Evolutionary conservation across 2,329 filamentous ascomycete species (phyloP).

Genomic region (Trichoderma afroharzianum): DNA sequence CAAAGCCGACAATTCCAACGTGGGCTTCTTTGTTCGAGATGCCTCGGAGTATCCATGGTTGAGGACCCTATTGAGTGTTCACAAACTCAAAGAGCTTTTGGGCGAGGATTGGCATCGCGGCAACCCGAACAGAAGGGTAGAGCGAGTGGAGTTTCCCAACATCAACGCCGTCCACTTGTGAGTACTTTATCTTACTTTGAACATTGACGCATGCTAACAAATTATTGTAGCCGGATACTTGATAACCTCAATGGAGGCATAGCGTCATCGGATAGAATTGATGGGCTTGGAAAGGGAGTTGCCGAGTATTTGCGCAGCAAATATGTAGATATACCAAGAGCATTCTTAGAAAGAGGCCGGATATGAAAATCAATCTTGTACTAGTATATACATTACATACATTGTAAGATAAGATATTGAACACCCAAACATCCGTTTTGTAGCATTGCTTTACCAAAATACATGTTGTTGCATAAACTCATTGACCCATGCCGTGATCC

Average conservation of each 20-base stretch:
- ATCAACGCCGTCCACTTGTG: conserved; percentile 30
- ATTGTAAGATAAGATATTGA: not conserved
- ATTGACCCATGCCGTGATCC: not conserved
- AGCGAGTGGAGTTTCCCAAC: conserved; percentile 43
- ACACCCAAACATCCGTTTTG: not conserved
- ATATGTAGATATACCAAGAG: conserved; percentile 42
- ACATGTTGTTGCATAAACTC: not conserved
- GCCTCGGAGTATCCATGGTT: conserved; percentile 46
- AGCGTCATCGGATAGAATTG: conserved; percentile 40
- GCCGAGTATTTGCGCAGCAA: conserved; percentile 44
- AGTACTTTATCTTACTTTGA: not conserved
- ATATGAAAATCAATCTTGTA: conserved; percentile 22
- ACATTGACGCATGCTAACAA: conserved; percentile 10
- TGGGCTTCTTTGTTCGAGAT: conserved; percentile 44
- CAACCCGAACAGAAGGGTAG: conserved; percentile 33
- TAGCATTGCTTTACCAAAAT: not conserved
- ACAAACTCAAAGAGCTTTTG: conserved; percentile 36
- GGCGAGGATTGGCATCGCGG: conserved; percentile 36
- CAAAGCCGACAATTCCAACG: conserved; percentile 43
- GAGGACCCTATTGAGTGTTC: conserved; percentile 37
- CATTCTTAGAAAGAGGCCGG: conserved; percentile 39
- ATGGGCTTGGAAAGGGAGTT: conserved; percentile 45
- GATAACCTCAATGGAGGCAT: conserved; percentile 45
- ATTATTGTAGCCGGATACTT: conserved; percentile 30
- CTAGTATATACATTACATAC: not conserved